These are phyloP conservation scores for Limonium bicolor DNA, from an alignment of 148 eudicot genomes.

Conservation along the genomic window DNA sequence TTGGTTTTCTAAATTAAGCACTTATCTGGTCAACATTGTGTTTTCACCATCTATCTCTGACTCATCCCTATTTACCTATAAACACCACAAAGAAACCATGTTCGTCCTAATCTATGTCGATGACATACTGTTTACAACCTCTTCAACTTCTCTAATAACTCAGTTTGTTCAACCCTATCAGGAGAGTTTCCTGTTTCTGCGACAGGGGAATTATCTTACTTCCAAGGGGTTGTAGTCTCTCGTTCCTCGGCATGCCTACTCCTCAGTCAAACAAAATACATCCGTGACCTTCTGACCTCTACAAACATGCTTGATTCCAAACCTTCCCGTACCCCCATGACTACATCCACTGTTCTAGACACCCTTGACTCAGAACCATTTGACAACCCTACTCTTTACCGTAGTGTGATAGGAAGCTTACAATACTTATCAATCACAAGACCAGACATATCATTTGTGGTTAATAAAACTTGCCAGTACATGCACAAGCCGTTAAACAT, in stretches of 20 bases:
- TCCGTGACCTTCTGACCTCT: background rate
- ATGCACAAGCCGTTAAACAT: background rate
- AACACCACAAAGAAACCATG: too few species aligned
- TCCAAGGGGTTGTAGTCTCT: background rate
- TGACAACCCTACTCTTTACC: background rate
- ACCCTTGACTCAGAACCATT: background rate
- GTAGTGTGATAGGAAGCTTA: background rate
- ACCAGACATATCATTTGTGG: background rate
- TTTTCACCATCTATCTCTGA: too few species aligned
- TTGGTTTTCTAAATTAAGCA: too few species aligned
- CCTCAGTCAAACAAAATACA: background rate
- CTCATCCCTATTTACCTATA: too few species aligned
- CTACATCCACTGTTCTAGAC: background rate
- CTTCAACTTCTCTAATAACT: too few species aligned
- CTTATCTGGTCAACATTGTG: too few species aligned
- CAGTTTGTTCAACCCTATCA: too few species aligned
- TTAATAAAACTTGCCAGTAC: background rate
- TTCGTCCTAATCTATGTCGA: too few species aligned
- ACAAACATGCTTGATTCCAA: background rate
- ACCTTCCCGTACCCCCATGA: background rate
- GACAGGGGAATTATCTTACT: too few species aligned
- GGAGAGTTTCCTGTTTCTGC: too few species aligned
- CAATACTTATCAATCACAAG: background rate
- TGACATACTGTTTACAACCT: too few species aligned
- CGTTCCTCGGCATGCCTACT: background rate